A percentile compares a stretch with the other conserved stretches of the same genome.
These are phyloP conservation scores for Mimosa bimucronata DNA, from an alignment of 306 rosid genomes.

Conservation along the genomic window DNA sequence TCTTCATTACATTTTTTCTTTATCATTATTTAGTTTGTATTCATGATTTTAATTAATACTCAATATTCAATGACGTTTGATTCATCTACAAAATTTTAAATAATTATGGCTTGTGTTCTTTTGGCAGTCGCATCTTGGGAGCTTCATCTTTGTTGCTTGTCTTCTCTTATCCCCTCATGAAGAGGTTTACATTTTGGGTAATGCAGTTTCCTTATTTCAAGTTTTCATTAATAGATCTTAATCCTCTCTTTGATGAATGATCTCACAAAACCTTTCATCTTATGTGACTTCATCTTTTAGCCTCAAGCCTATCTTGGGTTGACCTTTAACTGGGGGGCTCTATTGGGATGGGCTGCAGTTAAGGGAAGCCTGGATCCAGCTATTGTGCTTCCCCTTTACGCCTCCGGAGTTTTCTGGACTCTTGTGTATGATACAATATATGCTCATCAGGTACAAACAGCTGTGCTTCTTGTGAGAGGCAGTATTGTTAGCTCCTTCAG, in stretches of 20 bases:
- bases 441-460: slow-evolving; percentile 85
- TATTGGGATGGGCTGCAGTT: slow-evolving; percentile 93
- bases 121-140: slow-evolving; percentile 76
- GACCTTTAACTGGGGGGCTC: slow-evolving; percentile 95
- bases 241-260: slow-evolving; percentile 22
- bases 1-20: background rate
- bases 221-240: slow-evolving; percentile 20
- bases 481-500: background rate
- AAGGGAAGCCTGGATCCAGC: slow-evolving; percentile 80
- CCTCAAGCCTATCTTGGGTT: slow-evolving; percentile 96
- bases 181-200: slow-evolving; percentile 95
- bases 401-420: slow-evolving; percentile 92
- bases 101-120: slow-evolving; percentile 31
- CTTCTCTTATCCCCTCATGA: slow-evolving; percentile 95
- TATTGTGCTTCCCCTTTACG: slow-evolving; percentile 78
- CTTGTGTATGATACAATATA: slow-evolving; percentile 91
- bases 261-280: slow-evolving; percentile 37
- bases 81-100: slow-evolving; percentile 11
- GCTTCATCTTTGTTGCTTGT: slow-evolving; percentile 90
- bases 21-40: slow-evolving; percentile 16
- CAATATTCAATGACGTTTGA: slow-evolving; percentile 9
- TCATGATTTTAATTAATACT: slow-evolving; percentile 13
- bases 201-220: slow-evolving; percentile 29
- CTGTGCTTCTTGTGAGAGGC: slow-evolving; percentile 6
- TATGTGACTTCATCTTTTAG: slow-evolving; percentile 48